Base-by-base conservation (phyloP, 225 moss, liverwort and hornwort genomes). In the Rhytidiadelphus loreus region DNA sequence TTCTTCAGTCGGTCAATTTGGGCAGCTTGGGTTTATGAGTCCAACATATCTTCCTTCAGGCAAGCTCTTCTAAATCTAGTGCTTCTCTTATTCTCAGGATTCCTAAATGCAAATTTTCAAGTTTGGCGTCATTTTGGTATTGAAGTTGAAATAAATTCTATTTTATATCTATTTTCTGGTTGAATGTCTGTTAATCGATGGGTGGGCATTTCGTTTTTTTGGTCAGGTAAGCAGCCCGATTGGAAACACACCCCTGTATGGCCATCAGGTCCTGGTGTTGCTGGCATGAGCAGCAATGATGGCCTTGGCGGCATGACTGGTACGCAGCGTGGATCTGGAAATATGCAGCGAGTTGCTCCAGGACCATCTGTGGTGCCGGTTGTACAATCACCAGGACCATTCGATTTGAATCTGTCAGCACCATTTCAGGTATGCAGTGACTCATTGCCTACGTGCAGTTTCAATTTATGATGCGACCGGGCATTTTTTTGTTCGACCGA, bases 161-260 rank as follows among this genome's bases (percentile, higher is more conserved):
- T 58, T 63, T 22, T 28, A 28, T 78, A 46, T 79, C 33, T 16
- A 16, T 46, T 33, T 53, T 52, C 25, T 76, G 24, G 41, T 88
- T 59, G 70, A 74, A 52, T 73, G 7, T 70, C 48, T 87, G 70
- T 74, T 91, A 91, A 91, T 86, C 56, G 83, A 76, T 87, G 83
- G 77, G 50, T 82, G n/a, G 62, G 46, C 17, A 37, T 57, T 57
- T 85, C 44, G 55, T 89, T 80, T 90, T 33, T 70, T 79, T 92
- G 87, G 56, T 96, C 95, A 91, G 98, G 98, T 62, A 99, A 99
- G 89, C 98, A 93, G 88, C 98, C 98, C 79, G 98, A 99, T 93
- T 99, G 98, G 98, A 99, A 97, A 89, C 98, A 99, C 90, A 97
- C 96, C 70, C 96, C 98, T 76, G 89, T 93, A 65, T 94, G 96